Percentiles rank a stretch among this genome's conserved stretches.
phyloP scores from a whole-genome alignment of 108 stramenopile species.

The Asterionellopsis glacialis region DNA sequence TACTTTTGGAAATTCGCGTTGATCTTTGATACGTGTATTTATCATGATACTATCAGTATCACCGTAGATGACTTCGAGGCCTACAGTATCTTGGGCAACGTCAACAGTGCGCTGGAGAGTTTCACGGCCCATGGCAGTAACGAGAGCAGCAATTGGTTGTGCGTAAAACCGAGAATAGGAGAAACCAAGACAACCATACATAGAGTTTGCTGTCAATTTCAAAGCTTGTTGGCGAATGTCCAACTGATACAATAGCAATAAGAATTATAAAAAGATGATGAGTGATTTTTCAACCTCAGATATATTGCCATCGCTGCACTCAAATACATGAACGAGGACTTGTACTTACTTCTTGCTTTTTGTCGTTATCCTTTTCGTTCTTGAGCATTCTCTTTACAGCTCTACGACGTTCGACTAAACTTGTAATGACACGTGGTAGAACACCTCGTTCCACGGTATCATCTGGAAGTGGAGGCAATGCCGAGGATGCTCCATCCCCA shows the following conservation, averaged over 20 bases:
- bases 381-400: slow-evolving; percentile 90
- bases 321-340: not conserved
- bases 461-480: slow-evolving; percentile 88
- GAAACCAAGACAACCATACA: slow-evolving; percentile 99
- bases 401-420: slow-evolving; percentile 91
- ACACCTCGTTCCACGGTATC: slow-evolving; percentile 80
- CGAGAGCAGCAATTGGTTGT: slow-evolving; percentile 96
- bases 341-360: slow-evolving; percentile 66
- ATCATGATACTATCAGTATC: slow-evolving; percentile 99
- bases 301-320: not conserved
- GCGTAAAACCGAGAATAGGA: slow-evolving; percentile 95
- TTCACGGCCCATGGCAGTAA: slow-evolving; percentile 97
- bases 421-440: slow-evolving; percentile 95
- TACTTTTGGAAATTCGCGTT: slow-evolving; percentile 56
- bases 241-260: slow-evolving; percentile 44
- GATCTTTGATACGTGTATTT: slow-evolving; percentile 90
- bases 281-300: not conserved
- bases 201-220: slow-evolving; percentile 99
- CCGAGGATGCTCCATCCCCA: slow-evolving; percentile 33
- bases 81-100: slow-evolving; percentile 87
- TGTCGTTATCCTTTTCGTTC: slow-evolving; percentile 68
- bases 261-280: not conserved
- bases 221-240: slow-evolving; percentile 98
- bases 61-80: slow-evolving; percentile 98
- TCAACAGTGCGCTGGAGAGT: slow-evolving; percentile 96